Percentiles rank a stretch among this genome's conserved stretches.
These are phyloP conservation scores for Colletotrichum kahawae DNA, from an alignment of 2,329 filamentous ascomycete species.

Conservation along the genomic window DNA sequence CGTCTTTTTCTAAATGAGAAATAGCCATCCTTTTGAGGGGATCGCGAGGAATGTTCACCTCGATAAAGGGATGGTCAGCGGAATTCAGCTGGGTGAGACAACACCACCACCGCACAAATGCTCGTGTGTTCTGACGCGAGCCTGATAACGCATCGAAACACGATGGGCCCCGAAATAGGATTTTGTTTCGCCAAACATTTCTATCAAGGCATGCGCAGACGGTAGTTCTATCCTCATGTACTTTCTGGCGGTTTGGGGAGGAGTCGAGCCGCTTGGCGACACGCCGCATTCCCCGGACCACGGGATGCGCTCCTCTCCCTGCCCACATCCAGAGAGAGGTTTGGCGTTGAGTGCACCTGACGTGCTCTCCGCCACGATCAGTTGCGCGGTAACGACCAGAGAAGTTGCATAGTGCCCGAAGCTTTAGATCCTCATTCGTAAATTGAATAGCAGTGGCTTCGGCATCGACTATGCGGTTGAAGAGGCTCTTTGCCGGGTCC, in stretches of 20 bases:
- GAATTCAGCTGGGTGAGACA: conserved; percentile 4
- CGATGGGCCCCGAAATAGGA: neutral
- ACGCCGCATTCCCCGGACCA: neutral
- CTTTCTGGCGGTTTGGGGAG: neutral
- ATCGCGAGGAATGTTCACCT: conserved; percentile 2
- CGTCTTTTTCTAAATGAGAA: neutral
- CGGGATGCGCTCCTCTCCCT: neutral
- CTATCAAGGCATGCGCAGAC: neutral
- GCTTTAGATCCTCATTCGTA: neutral
- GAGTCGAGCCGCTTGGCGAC: neutral
- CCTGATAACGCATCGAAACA: neutral
- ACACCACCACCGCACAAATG: neutral
- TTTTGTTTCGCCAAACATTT: neutral
- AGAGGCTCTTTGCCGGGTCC: conserved; percentile 12
- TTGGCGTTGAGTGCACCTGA: neutral
- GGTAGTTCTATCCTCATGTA: neutral
- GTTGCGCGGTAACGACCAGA: neutral
- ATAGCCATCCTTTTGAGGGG: conserved; percentile 10
- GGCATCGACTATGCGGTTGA: neutral
- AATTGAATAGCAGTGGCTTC: neutral
- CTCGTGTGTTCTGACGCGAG: neutral
- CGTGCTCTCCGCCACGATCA: neutral
- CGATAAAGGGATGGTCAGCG: conserved; percentile 18
- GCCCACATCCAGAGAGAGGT: neutral
- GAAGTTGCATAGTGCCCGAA: neutral